Base-by-base conservation (phyloP, 805 yeast species). In the Cyberlindnera bimundalis region DNA sequence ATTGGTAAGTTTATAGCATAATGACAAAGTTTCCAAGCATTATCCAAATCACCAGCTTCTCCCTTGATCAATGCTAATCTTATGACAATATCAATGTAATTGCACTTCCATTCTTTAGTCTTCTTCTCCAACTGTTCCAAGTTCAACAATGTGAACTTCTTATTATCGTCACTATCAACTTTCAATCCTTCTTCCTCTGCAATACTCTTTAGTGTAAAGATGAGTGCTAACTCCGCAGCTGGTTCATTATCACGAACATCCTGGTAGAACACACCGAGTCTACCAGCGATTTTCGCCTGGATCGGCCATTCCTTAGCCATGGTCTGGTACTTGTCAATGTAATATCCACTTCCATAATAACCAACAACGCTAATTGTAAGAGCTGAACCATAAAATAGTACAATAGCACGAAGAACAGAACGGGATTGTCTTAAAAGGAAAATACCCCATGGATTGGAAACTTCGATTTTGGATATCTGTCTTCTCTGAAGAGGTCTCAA, bases 201-300 rank as follows among this genome's bases (percentile, higher is more conserved):
- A 16, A 68, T 42, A 8, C 32, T 37, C 37, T 62, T 55, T 20
- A 71, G 42, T 18, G 64, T 48, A 5, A 52, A 56, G 10, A 52
- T 52, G 35, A 69, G 62, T 15, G 60, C 56, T 14, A 51, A 45
- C 47, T 67, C 63, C 1, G 74, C 74, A 13, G 45, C 45, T 6
- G 44, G 40, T 9, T 58, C 61, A 33, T 67, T 58, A 24, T 60
- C 53, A 15, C 52, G 56, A 6, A 66, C 52, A 33, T 61, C 58
- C 39, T 70, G 74, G 33, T 65, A 59, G 29, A 64, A 68, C 5
- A 70, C 50, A 18, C 71, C 73, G 6, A 60, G 47, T 40, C 66
- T 62, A 3, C 43, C 48, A 4, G 39, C 14, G 4, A 35, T 15
- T 23, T 43, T 43, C 9, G 48, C 33, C 24, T 36, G 36, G 19